phyloP scores from a whole-genome alignment of 306 rosid species.

The Prunus davidiana region DNA sequence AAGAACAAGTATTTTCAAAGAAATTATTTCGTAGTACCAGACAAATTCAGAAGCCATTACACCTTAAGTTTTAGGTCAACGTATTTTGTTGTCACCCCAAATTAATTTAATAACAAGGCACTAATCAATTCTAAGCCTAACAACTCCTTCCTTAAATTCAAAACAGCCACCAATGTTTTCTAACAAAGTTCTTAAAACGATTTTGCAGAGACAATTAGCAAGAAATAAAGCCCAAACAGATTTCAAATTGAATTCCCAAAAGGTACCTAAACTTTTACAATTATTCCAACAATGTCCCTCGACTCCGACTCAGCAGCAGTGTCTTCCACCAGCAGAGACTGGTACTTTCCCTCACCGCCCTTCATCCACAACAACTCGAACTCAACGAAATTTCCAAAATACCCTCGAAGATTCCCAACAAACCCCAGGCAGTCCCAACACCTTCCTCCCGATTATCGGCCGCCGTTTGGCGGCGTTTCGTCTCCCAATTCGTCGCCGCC shows the following conservation, averaged over 20 bases:
- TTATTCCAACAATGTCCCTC: conserved; percentile 33
- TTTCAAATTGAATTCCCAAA: neutral
- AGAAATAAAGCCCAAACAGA: neutral
- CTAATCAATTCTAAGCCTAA: neutral
- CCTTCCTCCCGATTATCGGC: conserved; percentile 19
- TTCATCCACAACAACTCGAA: conserved; percentile 28
- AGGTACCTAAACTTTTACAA: neutral
- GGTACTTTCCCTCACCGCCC: conserved; percentile 83
- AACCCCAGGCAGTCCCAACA: conserved; percentile 27
- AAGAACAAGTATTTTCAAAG: too few relatives aligned
- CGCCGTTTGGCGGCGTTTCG: neutral
- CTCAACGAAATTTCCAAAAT: conserved; percentile 25
- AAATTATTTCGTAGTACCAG: too few relatives aligned
- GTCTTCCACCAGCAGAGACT: conserved; percentile 51
- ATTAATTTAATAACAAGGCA: neutral
- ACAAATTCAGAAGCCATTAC: too few relatives aligned
- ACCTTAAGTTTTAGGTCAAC: neutral
- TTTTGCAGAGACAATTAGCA: neutral
- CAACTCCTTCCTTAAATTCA: neutral
- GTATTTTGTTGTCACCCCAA: neutral
- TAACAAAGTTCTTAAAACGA: neutral
- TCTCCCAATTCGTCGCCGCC: neutral
- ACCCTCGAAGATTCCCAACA: conserved; percentile 47
- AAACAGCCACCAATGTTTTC: neutral
- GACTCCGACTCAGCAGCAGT: conserved; percentile 41